Evolutionary conservation across 192 early-diverging fungal genomes (phyloP).

Genomic region (Linderina pennispora): DNA sequence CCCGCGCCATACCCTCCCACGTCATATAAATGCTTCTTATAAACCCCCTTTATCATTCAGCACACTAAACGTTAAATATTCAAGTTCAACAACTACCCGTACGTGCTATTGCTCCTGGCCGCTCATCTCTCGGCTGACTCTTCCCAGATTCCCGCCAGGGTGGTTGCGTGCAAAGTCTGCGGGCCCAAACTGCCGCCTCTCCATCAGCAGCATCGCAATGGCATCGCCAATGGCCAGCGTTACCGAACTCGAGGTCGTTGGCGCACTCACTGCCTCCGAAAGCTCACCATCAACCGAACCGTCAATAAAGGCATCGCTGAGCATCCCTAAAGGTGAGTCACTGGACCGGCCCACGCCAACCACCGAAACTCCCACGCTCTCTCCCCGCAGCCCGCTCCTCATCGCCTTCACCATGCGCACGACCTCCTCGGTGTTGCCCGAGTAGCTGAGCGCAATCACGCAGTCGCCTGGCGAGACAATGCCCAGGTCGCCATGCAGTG

Average conservation of each 20-base stretch:
- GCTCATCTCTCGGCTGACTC: not conserved
- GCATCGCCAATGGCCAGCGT: conserved; percentile 39
- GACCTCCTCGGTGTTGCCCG: conserved; percentile 29
- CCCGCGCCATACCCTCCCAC: too few relatives aligned
- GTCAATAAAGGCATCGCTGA: conserved; percentile 38
- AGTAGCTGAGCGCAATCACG: conserved; percentile 33
- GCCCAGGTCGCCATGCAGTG: conserved; percentile 35
- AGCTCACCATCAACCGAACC: conserved; percentile 15
- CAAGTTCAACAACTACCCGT: not conserved
- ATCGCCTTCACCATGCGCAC: conserved; percentile 6
- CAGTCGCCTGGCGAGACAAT: conserved; percentile 17
- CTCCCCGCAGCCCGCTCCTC: not conserved
- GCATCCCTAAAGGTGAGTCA: conserved; percentile 13
- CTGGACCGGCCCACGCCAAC: conserved; percentile 22
- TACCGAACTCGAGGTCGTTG: conserved; percentile 21
- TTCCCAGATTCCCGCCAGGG: conserved; percentile 29
- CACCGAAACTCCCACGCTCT: conserved; percentile 1
- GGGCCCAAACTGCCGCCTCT: conserved; percentile 13
- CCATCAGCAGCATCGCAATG: conserved; percentile 25
- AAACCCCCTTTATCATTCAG: too few relatives aligned
- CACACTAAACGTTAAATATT: too few relatives aligned
- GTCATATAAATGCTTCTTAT: too few relatives aligned
- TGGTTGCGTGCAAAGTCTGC: conserved; percentile 34
- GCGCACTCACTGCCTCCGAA: conserved; percentile 17
- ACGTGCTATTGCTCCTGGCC: not conserved